Evolutionary conservation across 208 protist genomes (phyloP).

Genomic region (Vickermania spadyakhi): DNA sequence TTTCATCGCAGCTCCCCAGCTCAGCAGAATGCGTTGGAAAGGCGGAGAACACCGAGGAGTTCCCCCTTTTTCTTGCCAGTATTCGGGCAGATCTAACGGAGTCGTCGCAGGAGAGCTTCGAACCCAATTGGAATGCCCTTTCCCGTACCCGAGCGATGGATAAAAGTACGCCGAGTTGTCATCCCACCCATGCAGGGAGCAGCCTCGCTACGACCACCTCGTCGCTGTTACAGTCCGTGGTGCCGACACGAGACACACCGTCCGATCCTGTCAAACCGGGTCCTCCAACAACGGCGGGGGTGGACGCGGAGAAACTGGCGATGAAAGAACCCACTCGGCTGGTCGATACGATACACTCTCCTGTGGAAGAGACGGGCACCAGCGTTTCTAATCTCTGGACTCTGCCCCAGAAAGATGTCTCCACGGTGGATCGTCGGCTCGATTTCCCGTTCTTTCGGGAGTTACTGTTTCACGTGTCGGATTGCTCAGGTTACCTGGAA

Average conservation of each 20-base stretch:
- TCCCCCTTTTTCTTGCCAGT: too few relatives aligned
- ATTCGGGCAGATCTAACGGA: not conserved
- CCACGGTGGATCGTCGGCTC: not conserved
- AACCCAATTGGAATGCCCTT: not conserved
- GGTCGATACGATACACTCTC: not conserved
- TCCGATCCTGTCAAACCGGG: too few relatives aligned
- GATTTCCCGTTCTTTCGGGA: not conserved
- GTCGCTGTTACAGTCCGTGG: too few relatives aligned
- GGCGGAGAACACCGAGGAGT: too few relatives aligned
- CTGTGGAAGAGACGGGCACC: not conserved
- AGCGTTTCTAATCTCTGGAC: not conserved
- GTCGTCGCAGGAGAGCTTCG: not conserved
- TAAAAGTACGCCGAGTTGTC: too few relatives aligned
- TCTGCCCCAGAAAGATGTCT: not conserved
- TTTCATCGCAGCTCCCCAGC: too few relatives aligned
- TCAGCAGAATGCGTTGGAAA: too few relatives aligned
- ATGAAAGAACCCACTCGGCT: not conserved
- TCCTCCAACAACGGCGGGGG: too few relatives aligned
- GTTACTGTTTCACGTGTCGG: not conserved
- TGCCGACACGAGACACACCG: too few relatives aligned
- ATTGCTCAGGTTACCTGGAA: not conserved
- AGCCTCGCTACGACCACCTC: not conserved
- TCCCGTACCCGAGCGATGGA: not conserved
- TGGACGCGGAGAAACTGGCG: too few relatives aligned
- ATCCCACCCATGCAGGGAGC: not conserved